Percentiles rank a stretch among this genome's conserved stretches.
phyloP scores from a whole-genome alignment of 495 filamentous ascomycete genomes.

The Aspergillus olivimuriae region DNA sequence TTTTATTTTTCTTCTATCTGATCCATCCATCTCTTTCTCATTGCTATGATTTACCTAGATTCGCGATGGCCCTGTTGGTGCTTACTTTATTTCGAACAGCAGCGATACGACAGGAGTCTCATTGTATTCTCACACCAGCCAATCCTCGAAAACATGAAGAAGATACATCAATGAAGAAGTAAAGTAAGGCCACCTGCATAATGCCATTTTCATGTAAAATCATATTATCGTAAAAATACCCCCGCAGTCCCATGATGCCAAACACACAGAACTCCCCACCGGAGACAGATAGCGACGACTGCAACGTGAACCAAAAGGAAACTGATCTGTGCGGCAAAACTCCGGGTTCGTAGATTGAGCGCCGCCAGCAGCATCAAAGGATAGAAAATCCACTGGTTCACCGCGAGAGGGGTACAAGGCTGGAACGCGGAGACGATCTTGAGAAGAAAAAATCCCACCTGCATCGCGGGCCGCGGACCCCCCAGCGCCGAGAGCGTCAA shows the following conservation, averaged over 20 bases:
- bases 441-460: constrained; percentile 44
- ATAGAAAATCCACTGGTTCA: constrained; percentile 53
- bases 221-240: too few species aligned
- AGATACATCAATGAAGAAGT: too few species aligned
- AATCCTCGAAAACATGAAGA: too few species aligned
- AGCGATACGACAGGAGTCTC: too few species aligned
- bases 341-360: constrained; percentile 37
- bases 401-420: constrained; percentile 56
- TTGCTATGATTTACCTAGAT: too few species aligned
- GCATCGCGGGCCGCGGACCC: constrained; percentile 23
- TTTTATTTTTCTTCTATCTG: not conserved
- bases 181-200: too few species aligned
- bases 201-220: not conserved
- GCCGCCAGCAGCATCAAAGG: constrained; percentile 54
- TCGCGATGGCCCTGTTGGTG: too few species aligned
- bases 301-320: constrained; percentile 26
- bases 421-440: constrained; percentile 50
- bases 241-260: too few species aligned
- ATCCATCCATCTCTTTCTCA: not conserved
- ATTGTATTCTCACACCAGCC: too few species aligned
- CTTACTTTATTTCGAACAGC: too few species aligned
- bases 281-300: constrained; percentile 25
- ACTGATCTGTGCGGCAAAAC: constrained; percentile 19
- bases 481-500: constrained; percentile 9
- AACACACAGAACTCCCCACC: constrained; percentile 28